Evolutionary conservation across 2,329 filamentous ascomycete species (phyloP), one percentile per base, ranked within the genome.

Genomic region (Cordyceps cateniannulata): DNA sequence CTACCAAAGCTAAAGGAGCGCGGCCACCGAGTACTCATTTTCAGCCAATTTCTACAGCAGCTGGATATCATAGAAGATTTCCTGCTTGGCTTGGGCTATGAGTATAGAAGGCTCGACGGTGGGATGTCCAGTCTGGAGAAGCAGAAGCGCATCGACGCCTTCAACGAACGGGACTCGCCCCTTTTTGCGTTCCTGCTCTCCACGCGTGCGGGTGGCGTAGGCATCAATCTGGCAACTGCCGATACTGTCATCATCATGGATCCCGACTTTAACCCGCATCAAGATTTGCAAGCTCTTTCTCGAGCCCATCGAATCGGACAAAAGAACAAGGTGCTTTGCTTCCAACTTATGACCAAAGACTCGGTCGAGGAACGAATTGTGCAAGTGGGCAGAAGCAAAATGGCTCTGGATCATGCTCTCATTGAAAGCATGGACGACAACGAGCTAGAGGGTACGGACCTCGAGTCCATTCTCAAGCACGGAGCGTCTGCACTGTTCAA

Each of bases 211-310:
- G 95, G 95, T 59, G 95, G 96, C 68, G 93, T 99, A 0, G 96
- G 95, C 18, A 99, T 99, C 78, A 99, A 99, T 70, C 81, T 99
- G 60, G 95, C 95, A 0, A 96, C 93, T 8, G 95, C 95, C 3
- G 95, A 99, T 70, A 99, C 95, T 0, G 96, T 99, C 63, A 97
- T 99, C 65, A 97, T 99, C 65, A 85, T 98, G 66, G 93, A 99
- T 68, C 91, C 91, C 0, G 95, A 99, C 70, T 98, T 96, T 79
- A 99, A 99, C 64, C 95, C 95, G 0, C 95, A 99, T 70, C 95
- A 99, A 73, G 96, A 99, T 69, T 89, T 99, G 45, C 95, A 99
- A 72, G 95, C 95, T 0, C 81, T 99, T 32, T 96, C 93, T 32
- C 87, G 96, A 65, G 95, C 93, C 20, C 95, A 99, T 73, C 88